Conservation (phyloP, 1,139 yeast genomes). For the Scheffersomyces parashehatae region DNA sequence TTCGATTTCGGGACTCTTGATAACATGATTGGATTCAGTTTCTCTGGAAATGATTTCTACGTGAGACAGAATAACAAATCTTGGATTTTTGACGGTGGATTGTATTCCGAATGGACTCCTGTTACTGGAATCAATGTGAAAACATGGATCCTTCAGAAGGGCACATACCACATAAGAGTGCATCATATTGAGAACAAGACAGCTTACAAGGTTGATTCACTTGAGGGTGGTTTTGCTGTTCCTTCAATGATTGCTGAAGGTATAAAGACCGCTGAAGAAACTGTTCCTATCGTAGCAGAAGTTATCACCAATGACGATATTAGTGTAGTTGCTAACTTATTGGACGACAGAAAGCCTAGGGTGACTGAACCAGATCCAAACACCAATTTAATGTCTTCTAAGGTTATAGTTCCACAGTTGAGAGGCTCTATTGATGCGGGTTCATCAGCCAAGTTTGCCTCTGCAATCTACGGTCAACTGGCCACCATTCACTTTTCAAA, state of each 20-base stretch:
- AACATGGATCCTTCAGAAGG: slow-evolving; percentile 21
- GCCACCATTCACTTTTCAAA: slow-evolving; percentile 2
- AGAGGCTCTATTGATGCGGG: slow-evolving; percentile 6
- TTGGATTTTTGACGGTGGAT: slow-evolving; percentile 9
- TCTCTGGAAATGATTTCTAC: slow-evolving; percentile 7
- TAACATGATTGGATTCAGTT: slow-evolving; percentile 16
- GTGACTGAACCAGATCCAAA: slow-evolving; percentile 24
- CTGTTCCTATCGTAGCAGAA: slow-evolving; percentile 4
- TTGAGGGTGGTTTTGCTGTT: slow-evolving; percentile 20
- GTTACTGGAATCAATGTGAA: slow-evolving; percentile 18
- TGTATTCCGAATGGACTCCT: slow-evolving; percentile 23
- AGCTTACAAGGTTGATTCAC: slow-evolving; percentile 11
- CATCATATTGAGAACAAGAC: slow-evolving; percentile 16
- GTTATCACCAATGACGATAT: slow-evolving; percentile 5
- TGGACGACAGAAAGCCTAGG: slow-evolving; percentile 10
- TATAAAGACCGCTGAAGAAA: slow-evolving; percentile 1
- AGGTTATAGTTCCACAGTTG: slow-evolving; percentile 8
- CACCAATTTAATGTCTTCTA: slow-evolving; percentile 19
- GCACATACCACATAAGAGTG: slow-evolving; percentile 20
- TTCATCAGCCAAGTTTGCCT: slow-evolving; percentile 6
- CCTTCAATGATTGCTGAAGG: slow-evolving; percentile 1
- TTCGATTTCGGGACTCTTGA: slow-evolving; percentile 19
- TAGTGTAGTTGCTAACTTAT: slow-evolving; percentile 10
- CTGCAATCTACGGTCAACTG: slow-evolving; percentile 6
- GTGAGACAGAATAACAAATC: slow-evolving; percentile 10